These are phyloP conservation scores for Neurospora sp. DNA, from an alignment of 2,329 filamentous ascomycete genomes.

Conservation along the genomic window DNA sequence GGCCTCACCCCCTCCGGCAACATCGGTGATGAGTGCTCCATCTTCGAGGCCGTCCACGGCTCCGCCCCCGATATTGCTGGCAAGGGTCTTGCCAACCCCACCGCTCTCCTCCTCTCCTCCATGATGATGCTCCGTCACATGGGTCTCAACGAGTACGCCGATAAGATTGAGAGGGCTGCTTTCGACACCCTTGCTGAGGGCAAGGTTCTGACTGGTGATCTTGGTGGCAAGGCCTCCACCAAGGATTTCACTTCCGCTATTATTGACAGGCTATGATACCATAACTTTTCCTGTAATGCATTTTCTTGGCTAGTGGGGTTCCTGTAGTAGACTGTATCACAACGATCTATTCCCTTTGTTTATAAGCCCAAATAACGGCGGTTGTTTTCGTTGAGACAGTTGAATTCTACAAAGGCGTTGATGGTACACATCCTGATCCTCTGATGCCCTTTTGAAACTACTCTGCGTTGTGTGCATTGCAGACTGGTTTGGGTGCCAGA, in stretches of 20 bases:
- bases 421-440: neutral
- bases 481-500: neutral
- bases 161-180: slow-evolving; percentile 85
- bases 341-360: neutral
- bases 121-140: slow-evolving; percentile 99
- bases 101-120: slow-evolving; percentile 84
- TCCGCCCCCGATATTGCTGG: slow-evolving; percentile 94
- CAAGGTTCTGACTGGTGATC: slow-evolving; percentile 90
- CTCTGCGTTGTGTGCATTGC: neutral
- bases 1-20: slow-evolving; percentile 96
- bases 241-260: slow-evolving; percentile 89
- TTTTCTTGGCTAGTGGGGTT: neutral
- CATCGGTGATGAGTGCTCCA: slow-evolving; percentile 98
- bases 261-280: slow-evolving; percentile 54
- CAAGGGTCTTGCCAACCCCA: slow-evolving; percentile 94
- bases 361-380: neutral
- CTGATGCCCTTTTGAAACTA: neutral
- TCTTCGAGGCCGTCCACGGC: slow-evolving; percentile 98
- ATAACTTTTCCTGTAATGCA: slow-evolving; percentile 3
- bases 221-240: slow-evolving; percentile 94
- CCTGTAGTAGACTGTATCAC: neutral
- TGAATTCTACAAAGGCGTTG: neutral
- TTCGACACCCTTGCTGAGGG: slow-evolving; percentile 94
- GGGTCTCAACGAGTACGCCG: slow-evolving; percentile 75
- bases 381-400: neutral